Evolutionary conservation across 495 filamentous ascomycete species (phyloP), one percentile per base, ranked within the genome.

Genomic region (Sordaria brevicollis): DNA sequence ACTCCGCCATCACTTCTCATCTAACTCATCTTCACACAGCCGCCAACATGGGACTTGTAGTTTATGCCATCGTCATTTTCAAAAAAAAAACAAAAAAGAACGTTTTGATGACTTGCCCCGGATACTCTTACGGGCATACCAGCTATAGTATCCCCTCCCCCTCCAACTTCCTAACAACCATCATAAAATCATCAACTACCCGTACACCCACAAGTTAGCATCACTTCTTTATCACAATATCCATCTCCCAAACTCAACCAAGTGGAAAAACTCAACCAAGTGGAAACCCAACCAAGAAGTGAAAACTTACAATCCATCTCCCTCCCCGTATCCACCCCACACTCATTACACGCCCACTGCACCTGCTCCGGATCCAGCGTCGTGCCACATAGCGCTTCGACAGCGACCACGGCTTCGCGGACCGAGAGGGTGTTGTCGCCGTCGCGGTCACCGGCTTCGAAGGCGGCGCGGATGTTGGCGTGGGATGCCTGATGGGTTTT

Each of bases 371-470:
- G 7, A 65, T 54, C 57, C 5, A 74, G n/a, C 9, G 72, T 71
- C 25, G 38, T 33, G 34, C 72, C 72, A 33, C 36, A 29, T 4
- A 73, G 69, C 34, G 71, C 65, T 70, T 74, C 67, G 17, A 74
- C 35, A 41, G 70, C 72, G 4, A 54, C 11, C 29, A 71, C 65
- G 13, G 72, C 72, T 17, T 73, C 72, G 3, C 38, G 34, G 29
- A 73, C 72, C 43, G 69, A 71, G 41, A 73, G 72, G 35, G 62
- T 69, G 67, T 71, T 70, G 57, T 73, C 72, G 35, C 70, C 72
- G 35, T 73, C 72, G 29, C 69, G 39, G 62, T 73, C 72, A 36
- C 72, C 72, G 54, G 67, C 57, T 29, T 67, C 29, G 67, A 73
- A 73, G 34, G 72, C 72, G 15, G 35, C 71, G 36, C 69, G 43